phyloP scores from a whole-genome alignment of 768 basidiomycete genomes.

The Amanita molliuscula region DNA sequence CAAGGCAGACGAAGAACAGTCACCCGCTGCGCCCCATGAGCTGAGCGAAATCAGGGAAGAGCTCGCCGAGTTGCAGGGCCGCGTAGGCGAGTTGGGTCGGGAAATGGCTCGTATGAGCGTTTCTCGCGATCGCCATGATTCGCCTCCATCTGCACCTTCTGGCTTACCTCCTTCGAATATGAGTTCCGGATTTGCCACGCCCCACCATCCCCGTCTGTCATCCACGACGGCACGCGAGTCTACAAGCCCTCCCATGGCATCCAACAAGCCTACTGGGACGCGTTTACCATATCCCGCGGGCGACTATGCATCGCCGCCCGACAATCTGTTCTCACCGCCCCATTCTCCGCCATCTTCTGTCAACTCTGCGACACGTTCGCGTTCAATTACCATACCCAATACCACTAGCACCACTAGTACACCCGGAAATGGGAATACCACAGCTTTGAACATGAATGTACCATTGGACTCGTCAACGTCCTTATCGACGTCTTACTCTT shows the following conservation, averaged over 20 bases:
- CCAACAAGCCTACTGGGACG: constrained; percentile 35
- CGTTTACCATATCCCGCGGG: constrained; percentile 77
- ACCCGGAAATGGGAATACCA: not conserved
- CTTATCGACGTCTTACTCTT: constrained; percentile 15
- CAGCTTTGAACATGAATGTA: too few relatives aligned
- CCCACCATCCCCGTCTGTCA: constrained; percentile 23
- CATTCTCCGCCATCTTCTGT: constrained; percentile 42
- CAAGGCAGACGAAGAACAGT: constrained; percentile 10
- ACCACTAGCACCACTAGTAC: not conserved
- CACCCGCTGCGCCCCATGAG: constrained; percentile 24
- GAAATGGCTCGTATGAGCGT: constrained; percentile 68
- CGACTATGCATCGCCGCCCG: constrained; percentile 65
- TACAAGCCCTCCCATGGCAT: constrained; percentile 52
- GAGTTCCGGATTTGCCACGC: constrained; percentile 23
- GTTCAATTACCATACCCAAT: constrained; percentile 26
- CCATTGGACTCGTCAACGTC: constrained; percentile 9
- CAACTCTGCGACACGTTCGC: constrained; percentile 36
- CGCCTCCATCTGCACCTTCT: constrained; percentile 36
- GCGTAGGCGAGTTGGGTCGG: constrained; percentile 63
- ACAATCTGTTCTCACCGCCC: constrained; percentile 29
- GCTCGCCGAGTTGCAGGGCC: constrained; percentile 61
- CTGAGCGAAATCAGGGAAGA: constrained; percentile 55
- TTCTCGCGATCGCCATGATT: constrained; percentile 17
- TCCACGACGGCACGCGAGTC: constrained; percentile 46
- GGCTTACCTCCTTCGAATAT: constrained; percentile 23